Evolutionary conservation across 1,284 basidiomycete species (phyloP), one percentile per base, ranked within the genome.

Genomic region (Microbotryomycetes sp.): DNA sequence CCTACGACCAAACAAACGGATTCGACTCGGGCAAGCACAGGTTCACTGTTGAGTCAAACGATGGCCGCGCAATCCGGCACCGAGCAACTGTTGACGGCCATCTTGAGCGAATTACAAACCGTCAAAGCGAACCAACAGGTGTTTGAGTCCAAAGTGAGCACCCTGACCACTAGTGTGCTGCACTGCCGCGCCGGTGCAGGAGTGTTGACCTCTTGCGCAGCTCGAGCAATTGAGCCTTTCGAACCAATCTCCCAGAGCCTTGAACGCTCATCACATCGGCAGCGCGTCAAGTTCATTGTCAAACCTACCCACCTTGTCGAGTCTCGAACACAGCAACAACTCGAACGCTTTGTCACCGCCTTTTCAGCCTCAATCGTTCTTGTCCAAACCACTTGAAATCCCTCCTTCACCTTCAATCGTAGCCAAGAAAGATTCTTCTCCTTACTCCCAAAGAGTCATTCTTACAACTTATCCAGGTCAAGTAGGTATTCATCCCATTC

Each of bases 401-500:
- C 67, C 63, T 15, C 31, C 49, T 4, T 62, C 59, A 9, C 67
- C 69, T 3, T 65, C 63, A 6, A 54, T 68, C 36, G 55, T 58
- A 15, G 69, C 65, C 6, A 48, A 56, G 31, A 60, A 67, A 47
- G 63, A 66, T 16, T 56, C 81, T 69, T 69, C 83, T 36, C 73
- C 89, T 31, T 91, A 90, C 72, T 87, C 88, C 5, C 84, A 84
- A 6, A 79, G 89, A 51, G 85, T 91, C 31, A 80, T 88, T 64
- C 79, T 91, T n/a, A 89, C 87, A 6, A 85, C 85, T 7, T 87
- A 88, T 71, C 86, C 86, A 29, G 83, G 82, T 67, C 86, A 87
- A 68, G 81, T 84, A 63, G 85, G 85, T 16, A 86, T 89, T 74
- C 81, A 82, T 62, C 92, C 93, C 0, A 81, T 84, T 72, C 84